Evolutionary conservation across 257 asterid species (phyloP).

Genomic region (Ballota nigra): DNA sequence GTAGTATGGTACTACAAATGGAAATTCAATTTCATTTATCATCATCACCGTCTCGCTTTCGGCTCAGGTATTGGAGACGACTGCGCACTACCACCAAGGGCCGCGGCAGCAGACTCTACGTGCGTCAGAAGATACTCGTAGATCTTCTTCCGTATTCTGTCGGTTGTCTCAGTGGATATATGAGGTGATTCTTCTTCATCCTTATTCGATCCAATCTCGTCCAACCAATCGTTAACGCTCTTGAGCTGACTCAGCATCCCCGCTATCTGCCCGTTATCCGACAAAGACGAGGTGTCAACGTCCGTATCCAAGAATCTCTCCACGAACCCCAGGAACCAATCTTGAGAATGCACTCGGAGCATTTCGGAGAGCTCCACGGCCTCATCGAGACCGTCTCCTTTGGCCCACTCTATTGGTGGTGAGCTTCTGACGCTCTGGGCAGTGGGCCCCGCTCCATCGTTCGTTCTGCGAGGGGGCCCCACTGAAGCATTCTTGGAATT

Average conservation of each 20-base stretch:
- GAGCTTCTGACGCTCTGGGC: conserved; percentile 44
- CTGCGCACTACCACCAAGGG: conserved; percentile 72
- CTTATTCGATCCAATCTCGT: conserved; percentile 63
- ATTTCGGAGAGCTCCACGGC: conserved; percentile 82
- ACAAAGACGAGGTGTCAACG: conserved; percentile 66
- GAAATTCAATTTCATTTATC: background rate
- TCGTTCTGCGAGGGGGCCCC: conserved; percentile 45
- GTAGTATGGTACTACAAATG: conserved; percentile 11
- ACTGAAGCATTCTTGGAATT: conserved; percentile 43
- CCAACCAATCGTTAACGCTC: conserved; percentile 96
- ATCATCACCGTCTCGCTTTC: conserved; percentile 53
- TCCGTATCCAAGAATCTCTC: conserved; percentile 92
- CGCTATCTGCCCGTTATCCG: conserved; percentile 90
- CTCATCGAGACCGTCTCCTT: conserved; percentile 80
- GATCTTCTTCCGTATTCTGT: conserved; percentile 89
- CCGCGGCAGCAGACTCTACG: conserved; percentile 96
- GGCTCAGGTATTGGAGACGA: conserved; percentile 42
- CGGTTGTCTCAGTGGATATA: conserved; percentile 60
- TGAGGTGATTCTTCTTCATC: conserved; percentile 55
- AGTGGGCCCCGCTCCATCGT: conserved; percentile 36
- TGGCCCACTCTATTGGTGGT: conserved; percentile 77
- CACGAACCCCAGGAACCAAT: conserved; percentile 90
- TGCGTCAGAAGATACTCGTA: conserved; percentile 96
- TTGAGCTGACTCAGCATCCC: conserved; percentile 92
- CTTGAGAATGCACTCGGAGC: conserved; percentile 71